A percentile compares a stretch with the other conserved stretches of the same genome.
These are phyloP conservation scores for Diaporthe batatas DNA, from an alignment of 2,329 filamentous ascomycete species.

Conservation along the genomic window DNA sequence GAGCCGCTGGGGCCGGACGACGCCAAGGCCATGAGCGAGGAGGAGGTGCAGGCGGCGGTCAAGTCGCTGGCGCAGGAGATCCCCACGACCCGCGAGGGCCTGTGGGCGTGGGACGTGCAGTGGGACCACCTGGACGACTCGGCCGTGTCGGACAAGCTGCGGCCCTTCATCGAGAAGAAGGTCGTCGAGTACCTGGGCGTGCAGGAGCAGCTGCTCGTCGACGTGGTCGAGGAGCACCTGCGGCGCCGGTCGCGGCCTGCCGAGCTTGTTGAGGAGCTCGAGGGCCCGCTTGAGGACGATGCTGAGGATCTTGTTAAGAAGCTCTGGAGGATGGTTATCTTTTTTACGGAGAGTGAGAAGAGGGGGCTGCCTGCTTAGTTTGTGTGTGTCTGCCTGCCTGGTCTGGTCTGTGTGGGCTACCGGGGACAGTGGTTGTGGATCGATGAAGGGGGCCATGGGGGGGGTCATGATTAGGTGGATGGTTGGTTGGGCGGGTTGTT, in stretches of 20 bases:
- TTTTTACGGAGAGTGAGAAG: constrained; percentile 96
- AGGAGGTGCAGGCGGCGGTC: constrained; percentile 87
- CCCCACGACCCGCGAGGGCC: constrained; percentile 84
- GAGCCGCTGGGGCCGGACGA: constrained; percentile 71
- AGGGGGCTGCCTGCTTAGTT: constrained; percentile 79
- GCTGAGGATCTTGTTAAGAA: constrained; percentile 95
- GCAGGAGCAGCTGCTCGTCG: constrained; percentile 94
- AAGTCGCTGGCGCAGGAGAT: constrained; percentile 90
- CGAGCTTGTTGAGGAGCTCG: constrained; percentile 85
- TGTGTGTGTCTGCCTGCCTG: too few relatives aligned
- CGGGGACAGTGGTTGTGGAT: too few relatives aligned
- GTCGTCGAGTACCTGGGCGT: constrained; percentile 96
- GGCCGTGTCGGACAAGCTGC: constrained; percentile 85
- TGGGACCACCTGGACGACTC: constrained; percentile 92
- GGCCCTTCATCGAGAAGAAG: constrained; percentile 98
- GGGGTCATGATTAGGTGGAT: too few relatives aligned
- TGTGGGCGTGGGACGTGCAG: constrained; percentile 93
- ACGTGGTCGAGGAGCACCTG: constrained; percentile 90
- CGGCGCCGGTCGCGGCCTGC: constrained; percentile 80
- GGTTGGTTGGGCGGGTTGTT: too few relatives aligned
- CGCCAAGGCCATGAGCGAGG: constrained; percentile 80
- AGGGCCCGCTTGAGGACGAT: constrained; percentile 93
- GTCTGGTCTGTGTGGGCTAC: too few relatives aligned
- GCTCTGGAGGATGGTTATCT: constrained; percentile 98
- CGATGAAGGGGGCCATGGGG: too few relatives aligned